Evolutionary conservation across 345 rosid genomes (phyloP), one percentile per base, ranked within the genome.

Genomic region (Toxicodendron radicans): DNA sequence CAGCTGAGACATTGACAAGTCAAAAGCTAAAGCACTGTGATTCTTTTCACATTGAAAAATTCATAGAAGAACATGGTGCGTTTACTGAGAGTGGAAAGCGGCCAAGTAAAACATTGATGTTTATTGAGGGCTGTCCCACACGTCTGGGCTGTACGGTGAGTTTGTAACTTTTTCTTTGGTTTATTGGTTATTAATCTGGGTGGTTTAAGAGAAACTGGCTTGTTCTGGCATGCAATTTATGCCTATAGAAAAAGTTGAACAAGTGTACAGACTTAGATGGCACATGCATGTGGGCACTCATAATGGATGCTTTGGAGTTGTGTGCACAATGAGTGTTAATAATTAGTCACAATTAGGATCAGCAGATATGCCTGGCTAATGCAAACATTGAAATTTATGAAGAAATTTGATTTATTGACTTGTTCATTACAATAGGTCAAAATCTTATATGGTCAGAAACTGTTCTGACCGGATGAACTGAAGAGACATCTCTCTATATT

Each of bases 91-190:
- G 92, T 24, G 95, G 91, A 58, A 93, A 89, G 80, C 88, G 81
- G 73, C 92, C 92, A 62, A 87, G 83, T 73, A 95, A 91, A 80
- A 93, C 99, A 48, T 81, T 95, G 80, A 91, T 95, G 99, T 93
- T 93, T 75, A 72, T 95, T 66, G 96, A 93, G 80, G 98, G 97
- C 65, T 95, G 92, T 69, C 91, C 95, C 41, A 88, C 88, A 38
- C 87, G 79, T 75, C 81, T 90, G 63, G 98, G 97, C 65, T 95
- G 96, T 83, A 95, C 99, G 49, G 99, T 95, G 68, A 90, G 98
- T 88, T 2, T 76, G 46, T n/a, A 48, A 38, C n/a, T 33, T 9
- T 5, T 58, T 69, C 3, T 43, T 68, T 27, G 30, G 2, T 48
- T 48, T 48, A 14, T 10, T 14, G 17, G 17, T 52, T 68, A 2